Evolutionary conservation across 1,139 yeast genomes (phyloP), one percentile per base, ranked within the genome.

Genomic region (Debaryomyces nepalensis): DNA sequence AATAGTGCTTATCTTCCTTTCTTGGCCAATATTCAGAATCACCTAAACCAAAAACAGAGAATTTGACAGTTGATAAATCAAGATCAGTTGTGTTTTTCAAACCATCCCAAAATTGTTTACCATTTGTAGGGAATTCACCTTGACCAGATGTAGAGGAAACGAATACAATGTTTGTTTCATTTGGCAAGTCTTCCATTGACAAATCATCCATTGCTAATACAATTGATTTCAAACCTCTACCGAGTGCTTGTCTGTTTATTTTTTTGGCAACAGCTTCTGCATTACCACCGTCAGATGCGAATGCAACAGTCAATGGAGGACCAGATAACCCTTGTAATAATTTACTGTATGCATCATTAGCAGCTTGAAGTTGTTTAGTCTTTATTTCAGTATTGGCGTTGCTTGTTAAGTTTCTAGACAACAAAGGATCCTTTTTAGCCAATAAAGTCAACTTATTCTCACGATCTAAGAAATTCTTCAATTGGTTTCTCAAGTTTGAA

Each of bases 21-120:
- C 98, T 81, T 57, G 98, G 98, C 98, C 98, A 91, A 72, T 91
- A 91, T 58, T 82, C 80, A 37, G 96, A 87, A 64, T 91, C 98
- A 68, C 98, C 98, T 55, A 91, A 74, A 57, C 96, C 97, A 57
- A 91, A 91, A 14, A 86, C 90, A 11, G 96, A 77, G 51, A 79
- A 81, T 52, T 79, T 84, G 48, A 87, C 74, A 38, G 78, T 64
- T 7, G 89, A 81, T 48, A 90, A 77, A 58, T 89, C 97, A 48
- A 84, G 66, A 52, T 87, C 95, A 43, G 81, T 78, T 21, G 87
- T 66, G 44, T 70, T 68, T 66, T 88, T 90, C 52, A 91, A 66
- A 30, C 78, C 79, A 54, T 90, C 97, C 97, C 97, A 91, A 59
- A 90, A 84, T 42, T 74, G 78, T 57, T 91, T 88, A 66, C 97